A percentile compares a stretch with the other conserved stretches of the same genome.
phyloP scores from a whole-genome alignment of 257 asterid species.

The Ophiorrhiza pumila region DNA sequence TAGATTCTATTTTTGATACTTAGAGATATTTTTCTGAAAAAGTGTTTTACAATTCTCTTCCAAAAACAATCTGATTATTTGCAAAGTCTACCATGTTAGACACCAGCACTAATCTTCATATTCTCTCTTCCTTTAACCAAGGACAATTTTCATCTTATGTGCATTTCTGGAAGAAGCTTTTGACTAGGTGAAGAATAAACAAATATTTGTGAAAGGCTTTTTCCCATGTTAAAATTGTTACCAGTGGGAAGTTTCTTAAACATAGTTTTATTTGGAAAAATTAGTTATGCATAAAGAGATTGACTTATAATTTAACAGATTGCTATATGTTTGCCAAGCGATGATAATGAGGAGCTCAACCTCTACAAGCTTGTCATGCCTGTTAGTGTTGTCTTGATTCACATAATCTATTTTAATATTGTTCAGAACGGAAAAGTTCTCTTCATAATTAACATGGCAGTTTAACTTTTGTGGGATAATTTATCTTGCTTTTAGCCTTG shows the following conservation, averaged over 20 bases:
- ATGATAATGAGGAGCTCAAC: not conserved
- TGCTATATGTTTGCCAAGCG: not conserved
- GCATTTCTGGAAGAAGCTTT: not conserved
- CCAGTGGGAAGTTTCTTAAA: not conserved
- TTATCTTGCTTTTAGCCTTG: constrained; percentile 95
- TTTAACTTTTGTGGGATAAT: constrained; percentile 94
- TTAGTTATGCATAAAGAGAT: constrained; percentile 2
- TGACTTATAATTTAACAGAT: not conserved
- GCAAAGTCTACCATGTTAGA: not conserved
- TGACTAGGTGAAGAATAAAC: not conserved
- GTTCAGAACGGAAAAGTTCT: constrained; percentile 5
- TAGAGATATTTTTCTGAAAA: not conserved
- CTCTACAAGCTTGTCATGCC: not conserved
- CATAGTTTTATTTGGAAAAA: constrained; percentile 5
- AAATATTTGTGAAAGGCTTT: not conserved
- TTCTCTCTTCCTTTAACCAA: not conserved
- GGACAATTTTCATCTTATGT: not conserved
- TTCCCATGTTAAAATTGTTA: not conserved
- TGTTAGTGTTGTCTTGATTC: constrained; percentile 15
- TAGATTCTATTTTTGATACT: not conserved
- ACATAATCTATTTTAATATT: constrained; percentile 18
- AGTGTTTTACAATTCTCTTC: not conserved
- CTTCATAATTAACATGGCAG: constrained; percentile 38
- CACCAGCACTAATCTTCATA: not conserved
- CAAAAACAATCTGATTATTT: not conserved